Evolutionary conservation across 805 yeast genomes (phyloP).

Genomic region (Sugiyamaella valdiviana): DNA sequence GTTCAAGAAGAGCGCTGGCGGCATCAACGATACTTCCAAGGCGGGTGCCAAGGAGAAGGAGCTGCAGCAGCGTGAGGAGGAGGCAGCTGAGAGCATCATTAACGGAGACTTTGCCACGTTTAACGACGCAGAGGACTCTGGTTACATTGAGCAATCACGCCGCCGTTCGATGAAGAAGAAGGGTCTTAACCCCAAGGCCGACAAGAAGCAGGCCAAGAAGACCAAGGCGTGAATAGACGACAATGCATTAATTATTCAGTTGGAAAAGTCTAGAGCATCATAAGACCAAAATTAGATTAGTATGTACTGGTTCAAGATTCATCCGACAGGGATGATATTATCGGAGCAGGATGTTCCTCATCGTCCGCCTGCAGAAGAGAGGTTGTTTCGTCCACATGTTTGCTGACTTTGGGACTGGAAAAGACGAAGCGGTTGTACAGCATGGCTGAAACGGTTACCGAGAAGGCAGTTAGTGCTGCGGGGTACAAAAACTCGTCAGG

Average conservation of each 20-base stretch:
- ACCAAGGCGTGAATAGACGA: not conserved
- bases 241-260: not conserved
- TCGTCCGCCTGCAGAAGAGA: not conserved
- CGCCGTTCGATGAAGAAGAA: slow-evolving; percentile 29
- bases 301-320: too few relatives aligned
- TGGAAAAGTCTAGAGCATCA: too few relatives aligned
- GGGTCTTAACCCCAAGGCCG: slow-evolving; percentile 29
- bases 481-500: slow-evolving; percentile 31
- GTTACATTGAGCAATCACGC: slow-evolving; percentile 55
- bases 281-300: too few relatives aligned
- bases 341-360: not conserved
- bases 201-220: slow-evolving; percentile 4
- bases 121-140: slow-evolving; percentile 68
- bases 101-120: slow-evolving; percentile 81
- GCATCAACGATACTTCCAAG: slow-evolving; percentile 76
- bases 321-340: not conserved
- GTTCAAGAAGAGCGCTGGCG: slow-evolving; percentile 82
- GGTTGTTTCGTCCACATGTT: not conserved
- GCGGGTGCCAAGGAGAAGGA: slow-evolving; percentile 89
- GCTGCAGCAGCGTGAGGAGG: slow-evolving; percentile 71
- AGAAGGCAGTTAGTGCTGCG: slow-evolving; percentile 17
- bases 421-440: slow-evolving; percentile 4
- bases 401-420: not conserved
- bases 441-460: slow-evolving; percentile 4
- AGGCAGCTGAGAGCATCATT: slow-evolving; percentile 64